A percentile compares a stretch with the other conserved stretches of the same genome.
phyloP scores from a whole-genome alignment of 2,329 filamentous ascomycete species.

The Fusarium sp. region DNA sequence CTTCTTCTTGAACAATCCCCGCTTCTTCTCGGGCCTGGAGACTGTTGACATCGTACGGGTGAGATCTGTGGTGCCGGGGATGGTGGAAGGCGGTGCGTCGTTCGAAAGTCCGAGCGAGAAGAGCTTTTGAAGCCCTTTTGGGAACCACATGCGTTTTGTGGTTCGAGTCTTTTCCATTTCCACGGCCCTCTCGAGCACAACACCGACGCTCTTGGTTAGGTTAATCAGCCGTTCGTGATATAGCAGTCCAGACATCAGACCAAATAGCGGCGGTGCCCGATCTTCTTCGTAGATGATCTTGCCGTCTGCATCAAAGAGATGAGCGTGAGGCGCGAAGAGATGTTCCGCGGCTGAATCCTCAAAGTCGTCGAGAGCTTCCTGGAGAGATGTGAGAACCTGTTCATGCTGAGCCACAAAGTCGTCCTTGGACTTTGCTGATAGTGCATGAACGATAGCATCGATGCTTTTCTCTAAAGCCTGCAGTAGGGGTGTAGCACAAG shows the following conservation, averaged over 20 bases:
- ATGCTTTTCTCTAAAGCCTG: not conserved
- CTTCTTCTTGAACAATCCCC: slow-evolving; percentile 10
- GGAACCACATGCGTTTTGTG: slow-evolving; percentile 7
- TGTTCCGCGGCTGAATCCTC: slow-evolving; percentile 17
- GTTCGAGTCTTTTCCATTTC: slow-evolving; percentile 13
- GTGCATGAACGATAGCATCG: not conserved
- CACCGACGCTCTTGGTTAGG: slow-evolving; percentile 3
- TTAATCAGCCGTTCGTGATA: slow-evolving; percentile 20
- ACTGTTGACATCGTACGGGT: slow-evolving; percentile 7
- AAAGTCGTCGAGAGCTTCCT: slow-evolving; percentile 15
- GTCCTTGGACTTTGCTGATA: not conserved
- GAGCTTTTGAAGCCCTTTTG: slow-evolving; percentile 9
- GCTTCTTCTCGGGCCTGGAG: slow-evolving; percentile 17
- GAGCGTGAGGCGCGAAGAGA: slow-evolving; percentile 5
- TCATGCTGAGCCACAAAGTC: slow-evolving; percentile 1
- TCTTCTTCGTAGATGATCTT: slow-evolving; percentile 3
- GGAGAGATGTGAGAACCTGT: not conserved
- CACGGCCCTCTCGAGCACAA: not conserved
- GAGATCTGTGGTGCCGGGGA: not conserved
- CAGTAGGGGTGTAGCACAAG: slow-evolving; percentile 1
- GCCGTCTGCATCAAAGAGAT: slow-evolving; percentile 14
- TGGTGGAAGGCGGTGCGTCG: slow-evolving; percentile 19
- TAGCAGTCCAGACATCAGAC: slow-evolving; percentile 16
- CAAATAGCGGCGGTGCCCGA: slow-evolving; percentile 13
- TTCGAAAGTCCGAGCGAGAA: slow-evolving; percentile 10